phyloP scores from a whole-genome alignment of 106 monocot genomes.

The Acorus calamus region DNA sequence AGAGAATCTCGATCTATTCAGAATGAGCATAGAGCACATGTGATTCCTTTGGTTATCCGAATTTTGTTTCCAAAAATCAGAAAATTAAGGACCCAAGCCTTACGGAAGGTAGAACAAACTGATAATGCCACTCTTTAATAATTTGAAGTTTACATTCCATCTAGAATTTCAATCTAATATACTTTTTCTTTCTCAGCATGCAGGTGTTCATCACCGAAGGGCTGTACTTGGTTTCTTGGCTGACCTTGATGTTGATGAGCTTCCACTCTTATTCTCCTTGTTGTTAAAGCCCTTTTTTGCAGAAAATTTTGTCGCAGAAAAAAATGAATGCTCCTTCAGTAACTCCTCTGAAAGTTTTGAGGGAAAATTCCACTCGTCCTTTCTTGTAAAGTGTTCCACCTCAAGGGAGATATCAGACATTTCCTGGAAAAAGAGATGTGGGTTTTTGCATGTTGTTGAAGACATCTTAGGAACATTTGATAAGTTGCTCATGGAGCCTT shows the following conservation, averaged over 20 bases:
- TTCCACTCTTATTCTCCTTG: slow-evolving; percentile 64
- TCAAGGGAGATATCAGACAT: slow-evolving; percentile 14
- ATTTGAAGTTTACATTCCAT: not conserved
- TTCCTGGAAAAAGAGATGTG: slow-evolving; percentile 58
- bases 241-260: slow-evolving; percentile 68
- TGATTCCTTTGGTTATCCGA: slow-evolving; percentile 70
- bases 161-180: not conserved
- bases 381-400: slow-evolving; percentile 28
- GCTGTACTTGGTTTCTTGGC: slow-evolving; percentile 70
- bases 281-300: slow-evolving; percentile 60
- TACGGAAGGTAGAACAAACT: slow-evolving; percentile 44
- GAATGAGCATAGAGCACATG: slow-evolving; percentile 46
- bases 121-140: too few species aligned
- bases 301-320: slow-evolving; percentile 7
- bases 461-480: slow-evolving; percentile 81
- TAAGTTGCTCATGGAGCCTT: slow-evolving; percentile 50
- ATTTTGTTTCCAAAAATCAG: slow-evolving; percentile 76
- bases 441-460: slow-evolving; percentile 69
- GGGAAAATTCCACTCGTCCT: slow-evolving; percentile 7
- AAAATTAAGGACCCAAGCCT: slow-evolving; percentile 60
- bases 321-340: slow-evolving; percentile 1
- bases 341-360: slow-evolving; percentile 4
- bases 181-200: slow-evolving; percentile 42
- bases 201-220: slow-evolving; percentile 61
- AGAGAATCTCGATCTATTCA: slow-evolving; percentile 51